phyloP scores from a whole-genome alignment of 805 yeast genomes.

The Scheffersomyces amazonensis region DNA sequence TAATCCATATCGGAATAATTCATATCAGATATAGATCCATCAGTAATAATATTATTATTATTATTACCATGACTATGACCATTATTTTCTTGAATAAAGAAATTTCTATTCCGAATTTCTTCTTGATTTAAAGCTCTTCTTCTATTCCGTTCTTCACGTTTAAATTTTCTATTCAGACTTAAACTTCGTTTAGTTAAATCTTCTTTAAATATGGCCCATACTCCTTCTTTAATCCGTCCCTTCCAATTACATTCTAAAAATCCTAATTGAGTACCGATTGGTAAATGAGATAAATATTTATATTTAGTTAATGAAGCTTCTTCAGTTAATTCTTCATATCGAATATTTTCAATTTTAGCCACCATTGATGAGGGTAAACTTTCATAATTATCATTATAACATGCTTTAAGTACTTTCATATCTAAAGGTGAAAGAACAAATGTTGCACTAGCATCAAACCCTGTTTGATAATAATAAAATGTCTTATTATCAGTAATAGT shows the following conservation, averaged over 20 bases:
- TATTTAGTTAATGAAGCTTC: constrained; percentile 55
- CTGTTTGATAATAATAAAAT: constrained; percentile 76
- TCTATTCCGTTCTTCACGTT: constrained; percentile 60
- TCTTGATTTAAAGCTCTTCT: constrained; percentile 54
- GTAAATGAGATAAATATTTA: constrained; percentile 79
- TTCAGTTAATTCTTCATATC: constrained; percentile 60
- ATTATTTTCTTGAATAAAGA: constrained; percentile 57
- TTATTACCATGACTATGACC: constrained; percentile 12
- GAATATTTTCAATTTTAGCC: constrained; percentile 66
- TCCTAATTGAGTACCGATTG: constrained; percentile 81
- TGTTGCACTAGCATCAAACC: constrained; percentile 58
- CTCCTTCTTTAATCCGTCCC: constrained; percentile 27
- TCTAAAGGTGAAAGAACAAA: constrained; percentile 79
- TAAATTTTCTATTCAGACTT: constrained; percentile 44
- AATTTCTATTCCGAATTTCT: constrained; percentile 56
- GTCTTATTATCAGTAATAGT: constrained; percentile 25
- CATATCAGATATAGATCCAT: constrained; percentile 15
- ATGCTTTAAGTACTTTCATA: constrained; percentile 62
- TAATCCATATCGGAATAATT: constrained; percentile 9
- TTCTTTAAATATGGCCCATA: constrained; percentile 45
- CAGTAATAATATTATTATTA: constrained; percentile 8
- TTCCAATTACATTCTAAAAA: constrained; percentile 86
- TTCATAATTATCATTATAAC: constrained; percentile 54
- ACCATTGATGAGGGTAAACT: constrained; percentile 65
- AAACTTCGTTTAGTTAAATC: constrained; percentile 60